Conservation (phyloP, 2,329 filamentous ascomycete genomes). For the Botrytis sinoallii region DNA sequence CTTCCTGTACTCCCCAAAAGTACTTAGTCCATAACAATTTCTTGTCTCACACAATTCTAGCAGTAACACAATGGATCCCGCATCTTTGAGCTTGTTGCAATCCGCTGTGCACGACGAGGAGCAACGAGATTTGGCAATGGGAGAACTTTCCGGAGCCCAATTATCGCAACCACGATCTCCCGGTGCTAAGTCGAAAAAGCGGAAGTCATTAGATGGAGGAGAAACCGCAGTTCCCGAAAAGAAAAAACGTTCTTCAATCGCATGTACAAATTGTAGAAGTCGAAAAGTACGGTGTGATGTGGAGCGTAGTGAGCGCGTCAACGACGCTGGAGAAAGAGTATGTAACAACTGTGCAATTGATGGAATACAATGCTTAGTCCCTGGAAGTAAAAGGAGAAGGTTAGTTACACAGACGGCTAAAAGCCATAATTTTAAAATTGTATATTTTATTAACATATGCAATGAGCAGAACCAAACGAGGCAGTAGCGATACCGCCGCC, state of each 20-base stretch:
- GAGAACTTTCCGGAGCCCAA: not conserved
- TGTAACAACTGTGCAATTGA: slow-evolving; percentile 41
- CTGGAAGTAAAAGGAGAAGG: slow-evolving; percentile 67
- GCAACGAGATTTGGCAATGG: not conserved
- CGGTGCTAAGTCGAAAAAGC: slow-evolving; percentile 27
- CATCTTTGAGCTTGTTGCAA: slow-evolving; percentile 19
- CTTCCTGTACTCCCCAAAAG: not conserved
- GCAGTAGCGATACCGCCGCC: not conserved
- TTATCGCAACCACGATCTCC: not conserved
- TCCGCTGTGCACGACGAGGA: slow-evolving; percentile 6
- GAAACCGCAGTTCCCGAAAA: slow-evolving; percentile 54
- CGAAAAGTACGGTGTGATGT: slow-evolving; percentile 94
- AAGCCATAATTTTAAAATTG: not conserved
- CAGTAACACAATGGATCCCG: slow-evolving; percentile 1
- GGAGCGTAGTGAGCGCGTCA: slow-evolving; percentile 58
- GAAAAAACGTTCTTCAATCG: slow-evolving; percentile 83
- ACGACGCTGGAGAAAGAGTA: slow-evolving; percentile 32
- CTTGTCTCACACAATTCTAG: not conserved
- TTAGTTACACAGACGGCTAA: slow-evolving; percentile 32
- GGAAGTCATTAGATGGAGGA: slow-evolving; percentile 29
- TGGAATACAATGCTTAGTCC: slow-evolving; percentile 50
- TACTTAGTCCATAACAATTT: not conserved
- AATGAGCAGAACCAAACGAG: slow-evolving; percentile 6
- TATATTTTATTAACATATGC: not conserved
- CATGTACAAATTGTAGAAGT: slow-evolving; percentile 82